Base-by-base conservation (phyloP, 768 basidiomycete genomes). In the Heimioporus sp. region DNA sequence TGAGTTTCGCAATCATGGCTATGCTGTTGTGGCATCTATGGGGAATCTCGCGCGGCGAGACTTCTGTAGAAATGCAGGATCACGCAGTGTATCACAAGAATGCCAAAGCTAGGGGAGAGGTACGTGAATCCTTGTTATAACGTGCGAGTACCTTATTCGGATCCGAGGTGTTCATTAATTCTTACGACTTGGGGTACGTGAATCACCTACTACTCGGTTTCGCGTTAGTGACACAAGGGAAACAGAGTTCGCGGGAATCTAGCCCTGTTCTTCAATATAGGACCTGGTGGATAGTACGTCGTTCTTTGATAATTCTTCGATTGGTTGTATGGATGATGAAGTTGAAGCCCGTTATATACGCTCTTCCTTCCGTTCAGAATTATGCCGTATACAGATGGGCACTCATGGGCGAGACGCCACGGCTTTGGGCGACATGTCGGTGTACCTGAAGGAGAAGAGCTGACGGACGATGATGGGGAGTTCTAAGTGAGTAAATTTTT, bases 61-160 rank as follows among this genome's bases (percentile, higher is more conserved):
- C 94, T 0, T 81, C 87, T 1, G 95, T 98, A 8, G 97, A 99
- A 69, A 78, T 79, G 7, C 91, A 93, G 56, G 96, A 98, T 61
- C 82, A 93, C 61, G 83, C 84, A 9, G 78, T 86, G 28, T 96
- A 98, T 63, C 74, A 80, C 2, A 80, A 74, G 51, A 69, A 82
- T 34, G 93, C 94, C 1, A 79, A 80, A 51, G 69, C 74, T 10
- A 75, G 92, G 21, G 85, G 85, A 38, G 82, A 90, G 71, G 90
- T 87, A 52, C 34, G 80, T 68, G 5, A 19, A 24, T 44, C n/a
- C 41, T 5, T 42, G n/a, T 35, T 10, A 24, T 11, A 24, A n/a
- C 24, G 56, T 12, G 11, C 36, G 24, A 28, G 21, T 36, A 10
- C n/a, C 32, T 39, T 15, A 46, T 31, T 41, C 34, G 40, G 20